Conservation (phyloP, 2,329 filamentous ascomycete genomes). For the Fusarium avenaceum region DNA sequence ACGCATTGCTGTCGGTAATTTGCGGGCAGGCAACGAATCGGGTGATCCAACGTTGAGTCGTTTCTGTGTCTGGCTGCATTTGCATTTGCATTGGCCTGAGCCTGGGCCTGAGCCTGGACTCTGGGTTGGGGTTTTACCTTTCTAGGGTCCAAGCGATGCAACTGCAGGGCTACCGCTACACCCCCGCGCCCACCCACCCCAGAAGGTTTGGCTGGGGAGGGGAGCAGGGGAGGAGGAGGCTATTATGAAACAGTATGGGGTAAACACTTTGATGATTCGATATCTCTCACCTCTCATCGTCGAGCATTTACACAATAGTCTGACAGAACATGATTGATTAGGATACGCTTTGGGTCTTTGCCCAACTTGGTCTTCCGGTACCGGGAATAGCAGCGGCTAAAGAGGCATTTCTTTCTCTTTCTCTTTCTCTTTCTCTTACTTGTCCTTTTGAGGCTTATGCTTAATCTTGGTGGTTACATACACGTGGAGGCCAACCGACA, state of each 20-base stretch:
- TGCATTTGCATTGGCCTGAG: constrained; percentile 1
- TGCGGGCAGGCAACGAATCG: constrained; percentile 38
- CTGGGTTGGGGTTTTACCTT: background rate
- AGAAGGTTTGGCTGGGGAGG: background rate
- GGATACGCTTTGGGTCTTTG: background rate
- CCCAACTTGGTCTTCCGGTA: background rate
- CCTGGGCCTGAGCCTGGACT: background rate
- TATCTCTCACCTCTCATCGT: constrained; percentile 49
- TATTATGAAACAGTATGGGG: constrained; percentile 52
- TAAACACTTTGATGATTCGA: constrained; percentile 40
- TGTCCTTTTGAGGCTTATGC: background rate
- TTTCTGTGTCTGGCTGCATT: background rate
- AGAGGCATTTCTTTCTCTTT: constrained; percentile 15
- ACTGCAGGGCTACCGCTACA: background rate
- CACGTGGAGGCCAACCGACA: constrained; percentile 22
- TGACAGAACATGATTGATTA: background rate
- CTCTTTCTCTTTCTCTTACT: too few relatives aligned
- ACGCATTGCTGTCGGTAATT: constrained; percentile 50
- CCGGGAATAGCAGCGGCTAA: constrained; percentile 8
- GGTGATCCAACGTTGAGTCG: constrained; percentile 21
- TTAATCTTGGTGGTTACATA: background rate
- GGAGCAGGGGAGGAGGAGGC: constrained; percentile 23
- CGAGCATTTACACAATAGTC: constrained; percentile 25
- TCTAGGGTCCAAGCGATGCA: constrained; percentile 29
- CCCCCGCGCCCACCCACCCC: constrained; percentile 22